Conservation (phyloP, 106 monocot species). For the Vanilla planifolia region DNA sequence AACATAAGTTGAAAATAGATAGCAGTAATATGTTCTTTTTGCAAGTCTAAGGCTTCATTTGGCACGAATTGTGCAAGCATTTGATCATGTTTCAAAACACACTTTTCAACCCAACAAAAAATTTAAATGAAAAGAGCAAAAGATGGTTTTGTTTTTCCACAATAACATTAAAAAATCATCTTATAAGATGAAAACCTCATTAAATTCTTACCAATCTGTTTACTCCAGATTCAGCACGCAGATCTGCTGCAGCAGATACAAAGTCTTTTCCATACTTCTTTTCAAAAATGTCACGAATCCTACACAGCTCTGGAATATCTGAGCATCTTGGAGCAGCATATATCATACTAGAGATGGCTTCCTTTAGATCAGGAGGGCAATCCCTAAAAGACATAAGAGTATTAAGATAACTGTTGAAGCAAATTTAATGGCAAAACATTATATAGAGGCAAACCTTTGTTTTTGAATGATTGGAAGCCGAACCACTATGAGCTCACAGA, state of each 20-base stretch:
- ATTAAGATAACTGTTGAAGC: not conserved
- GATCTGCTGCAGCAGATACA: constrained; percentile 71
- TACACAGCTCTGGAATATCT: constrained; percentile 78
- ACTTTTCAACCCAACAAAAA: not conserved
- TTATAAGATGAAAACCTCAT: no score
- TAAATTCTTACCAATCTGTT: constrained; percentile 41
- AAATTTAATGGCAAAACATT: not conserved
- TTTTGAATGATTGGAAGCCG: constrained; percentile 89
- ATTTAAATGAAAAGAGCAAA: not conserved
- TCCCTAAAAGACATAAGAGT: constrained; percentile 33
- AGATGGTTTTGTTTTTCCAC: not conserved
- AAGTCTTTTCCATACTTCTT: constrained; percentile 96
- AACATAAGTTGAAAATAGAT: no score
- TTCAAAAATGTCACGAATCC: constrained; percentile 72
- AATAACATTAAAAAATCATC: no score
- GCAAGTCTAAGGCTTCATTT: no score
- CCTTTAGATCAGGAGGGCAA: constrained; percentile 86
- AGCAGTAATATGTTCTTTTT: no score
- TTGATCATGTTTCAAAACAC: not conserved
- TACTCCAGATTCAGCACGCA: constrained; percentile 72
- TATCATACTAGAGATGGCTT: constrained; percentile 88
- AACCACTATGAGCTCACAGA: constrained; percentile 79
- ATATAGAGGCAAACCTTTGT: constrained; percentile 41
- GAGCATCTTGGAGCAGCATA: constrained; percentile 97
- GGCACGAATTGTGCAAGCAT: no score